A percentile compares a stretch with the other conserved stretches of the same genome.
Evolutionary conservation across 2,329 filamentous ascomycete genomes (phyloP).

Genomic region (Ilyonectria destructans): DNA sequence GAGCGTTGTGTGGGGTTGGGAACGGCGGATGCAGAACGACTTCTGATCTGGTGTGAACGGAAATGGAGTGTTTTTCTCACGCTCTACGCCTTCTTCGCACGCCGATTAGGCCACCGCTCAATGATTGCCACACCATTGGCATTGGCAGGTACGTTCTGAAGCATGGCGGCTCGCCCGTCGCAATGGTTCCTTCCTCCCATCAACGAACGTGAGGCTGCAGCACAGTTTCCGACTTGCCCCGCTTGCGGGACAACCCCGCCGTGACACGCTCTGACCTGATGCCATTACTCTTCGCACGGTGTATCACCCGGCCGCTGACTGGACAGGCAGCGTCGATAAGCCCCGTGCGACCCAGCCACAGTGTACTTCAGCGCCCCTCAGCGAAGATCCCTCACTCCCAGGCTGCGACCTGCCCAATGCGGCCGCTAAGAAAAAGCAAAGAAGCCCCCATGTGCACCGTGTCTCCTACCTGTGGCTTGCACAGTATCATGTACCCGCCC

Average conservation of each 20-base stretch:
- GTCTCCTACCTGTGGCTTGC: not conserved
- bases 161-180: not conserved
- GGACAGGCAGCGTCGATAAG: constrained; percentile 21
- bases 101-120: not conserved
- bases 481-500: constrained; percentile 35
- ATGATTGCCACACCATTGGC: not conserved
- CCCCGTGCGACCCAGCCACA: constrained; percentile 20
- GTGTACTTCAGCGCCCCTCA: constrained; percentile 7
- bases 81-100: not conserved
- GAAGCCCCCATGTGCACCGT: constrained; percentile 22
- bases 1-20: constrained; percentile 26
- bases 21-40: not conserved
- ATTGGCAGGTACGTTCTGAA: not conserved
- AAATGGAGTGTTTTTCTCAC: too few relatives aligned
- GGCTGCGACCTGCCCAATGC: not conserved
- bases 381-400: constrained; percentile 1
- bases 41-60: too few relatives aligned
- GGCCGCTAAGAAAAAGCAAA: constrained; percentile 28
- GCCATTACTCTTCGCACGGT: constrained; percentile 37
- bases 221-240: constrained; percentile 44
- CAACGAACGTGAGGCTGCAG: constrained; percentile 10
- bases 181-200: not conserved
- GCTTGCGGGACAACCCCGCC: constrained; percentile 38
- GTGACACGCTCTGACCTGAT: constrained; percentile 28
- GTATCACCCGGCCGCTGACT: constrained; percentile 13